Evolutionary conservation across 1,139 yeast genomes (phyloP).

Genomic region (Blastobotrys arbuscula): DNA sequence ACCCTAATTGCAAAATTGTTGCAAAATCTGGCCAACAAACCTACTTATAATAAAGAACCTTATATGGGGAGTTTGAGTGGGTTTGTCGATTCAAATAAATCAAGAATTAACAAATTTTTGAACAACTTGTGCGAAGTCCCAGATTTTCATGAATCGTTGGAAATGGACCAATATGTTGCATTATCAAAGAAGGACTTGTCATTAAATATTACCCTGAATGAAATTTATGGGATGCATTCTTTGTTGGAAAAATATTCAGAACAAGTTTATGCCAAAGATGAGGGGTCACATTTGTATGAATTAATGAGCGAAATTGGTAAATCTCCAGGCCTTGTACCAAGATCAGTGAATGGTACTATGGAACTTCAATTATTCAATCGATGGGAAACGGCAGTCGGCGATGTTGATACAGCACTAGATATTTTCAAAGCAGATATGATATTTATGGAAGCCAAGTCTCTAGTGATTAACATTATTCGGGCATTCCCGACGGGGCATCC

Average conservation of each 20-base stretch:
- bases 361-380: constrained; percentile 35
- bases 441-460: constrained; percentile 37
- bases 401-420: constrained; percentile 32
- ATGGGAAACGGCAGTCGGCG: constrained; percentile 37
- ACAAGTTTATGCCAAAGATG: constrained; percentile 20
- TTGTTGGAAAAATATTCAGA: constrained; percentile 33
- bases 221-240: constrained; percentile 37
- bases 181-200: constrained; percentile 35
- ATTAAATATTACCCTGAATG: constrained; percentile 36
- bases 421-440: constrained; percentile 35
- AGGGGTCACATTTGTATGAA: constrained; percentile 27
- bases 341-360: constrained; percentile 32
- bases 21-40: constrained; percentile 76
- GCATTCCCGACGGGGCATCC: constrained; percentile 34
- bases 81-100: constrained; percentile 33
- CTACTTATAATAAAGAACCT: constrained; percentile 38
- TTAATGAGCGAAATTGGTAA: constrained; percentile 34
- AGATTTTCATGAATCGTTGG: constrained; percentile 39
- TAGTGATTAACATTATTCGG: constrained; percentile 36
- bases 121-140: constrained; percentile 39
- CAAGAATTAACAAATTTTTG: constrained; percentile 33
- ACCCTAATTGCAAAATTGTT: constrained; percentile 79
- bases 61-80: constrained; percentile 33
- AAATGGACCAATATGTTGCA: constrained; percentile 40
- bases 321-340: constrained; percentile 33